Percentiles rank a stretch among this genome's conserved stretches.
Conservation (phyloP, 1,284 basidiomycete genomes). For the Ceratobasidium sp. region DNA sequence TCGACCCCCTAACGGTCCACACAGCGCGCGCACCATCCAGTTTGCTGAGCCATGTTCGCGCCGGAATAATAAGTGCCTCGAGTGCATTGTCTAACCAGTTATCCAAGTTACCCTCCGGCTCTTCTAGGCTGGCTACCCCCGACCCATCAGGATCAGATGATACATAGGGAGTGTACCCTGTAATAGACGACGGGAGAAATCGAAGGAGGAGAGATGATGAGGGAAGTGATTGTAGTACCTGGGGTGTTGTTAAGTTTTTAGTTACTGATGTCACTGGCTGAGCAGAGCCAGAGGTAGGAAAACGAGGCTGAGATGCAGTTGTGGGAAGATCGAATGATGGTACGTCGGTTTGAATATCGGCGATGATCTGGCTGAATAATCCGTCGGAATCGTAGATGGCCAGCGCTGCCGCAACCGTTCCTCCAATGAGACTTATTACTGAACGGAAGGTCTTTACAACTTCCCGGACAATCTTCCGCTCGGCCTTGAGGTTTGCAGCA, state of each 20-base stretch:
- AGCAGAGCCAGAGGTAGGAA: constrained; percentile 15
- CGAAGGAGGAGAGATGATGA: constrained; percentile 70
- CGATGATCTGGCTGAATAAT: constrained; percentile 51
- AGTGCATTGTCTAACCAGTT: constrained; percentile 66
- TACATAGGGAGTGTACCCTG: constrained; percentile 74
- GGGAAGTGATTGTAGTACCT: constrained; percentile 66
- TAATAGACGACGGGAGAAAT: constrained; percentile 66
- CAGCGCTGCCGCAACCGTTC: constrained; percentile 62
- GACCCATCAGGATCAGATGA: constrained; percentile 65
- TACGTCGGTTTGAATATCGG: constrained; percentile 53
- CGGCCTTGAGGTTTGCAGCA: constrained; percentile 39
- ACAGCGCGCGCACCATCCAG: constrained; percentile 65
- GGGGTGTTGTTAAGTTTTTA: constrained; percentile 61
- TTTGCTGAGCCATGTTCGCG: constrained; percentile 63
- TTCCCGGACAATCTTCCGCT: constrained; percentile 51
- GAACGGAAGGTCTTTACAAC: constrained; percentile 60
- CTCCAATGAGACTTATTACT: constrained; percentile 61
- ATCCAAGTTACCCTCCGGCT: constrained; percentile 56
- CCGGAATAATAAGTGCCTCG: constrained; percentile 54
- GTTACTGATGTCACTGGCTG: constrained; percentile 4
- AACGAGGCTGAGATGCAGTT: constrained; percentile 27
- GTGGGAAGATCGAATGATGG: background rate
- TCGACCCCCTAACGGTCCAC: constrained; percentile 56
- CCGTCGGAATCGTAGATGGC: constrained; percentile 43
- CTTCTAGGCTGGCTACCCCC: constrained; percentile 53